phyloP scores from a whole-genome alignment of 73 alveolate genomes.

The Uronychia setigera region DNA sequence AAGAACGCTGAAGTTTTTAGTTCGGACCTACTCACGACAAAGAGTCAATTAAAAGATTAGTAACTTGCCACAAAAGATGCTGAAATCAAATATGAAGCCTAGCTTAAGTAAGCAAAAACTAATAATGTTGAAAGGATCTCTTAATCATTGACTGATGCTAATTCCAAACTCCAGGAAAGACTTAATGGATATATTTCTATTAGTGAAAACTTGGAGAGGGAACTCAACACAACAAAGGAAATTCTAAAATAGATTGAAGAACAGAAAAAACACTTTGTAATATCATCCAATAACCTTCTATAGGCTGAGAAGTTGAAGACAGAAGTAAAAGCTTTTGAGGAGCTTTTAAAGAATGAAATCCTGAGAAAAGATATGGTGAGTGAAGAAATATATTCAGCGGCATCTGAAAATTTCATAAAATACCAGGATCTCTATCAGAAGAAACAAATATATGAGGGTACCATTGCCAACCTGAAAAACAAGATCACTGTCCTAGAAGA shows the following conservation, averaged over 20 bases:
- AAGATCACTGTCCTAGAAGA: slow-evolving; percentile 3
- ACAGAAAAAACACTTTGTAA: slow-evolving; percentile 27
- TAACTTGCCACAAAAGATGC: slow-evolving; percentile 29
- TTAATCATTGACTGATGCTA: slow-evolving; percentile 24
- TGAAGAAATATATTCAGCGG: slow-evolving; percentile 23
- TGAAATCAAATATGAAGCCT: slow-evolving; percentile 31
- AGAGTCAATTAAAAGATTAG: slow-evolving; percentile 33
- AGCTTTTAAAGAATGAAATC: background rate
- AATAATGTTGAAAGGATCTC: background rate
- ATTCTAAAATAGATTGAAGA: slow-evolving; percentile 42
- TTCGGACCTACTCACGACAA: slow-evolving; percentile 24
- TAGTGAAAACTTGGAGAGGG: slow-evolving; percentile 50
- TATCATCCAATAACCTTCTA: too few species aligned
- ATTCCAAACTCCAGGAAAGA: slow-evolving; percentile 17
- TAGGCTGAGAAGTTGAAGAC: slow-evolving; percentile 32
- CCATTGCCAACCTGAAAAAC: background rate
- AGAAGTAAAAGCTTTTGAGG: slow-evolving; percentile 35
- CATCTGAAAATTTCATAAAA: slow-evolving; percentile 14
- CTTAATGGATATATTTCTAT: slow-evolving; percentile 21
- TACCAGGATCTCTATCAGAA: background rate
- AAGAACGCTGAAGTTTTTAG: background rate
- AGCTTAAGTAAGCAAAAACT: background rate
- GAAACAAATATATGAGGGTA: background rate
- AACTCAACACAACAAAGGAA: slow-evolving; percentile 38
- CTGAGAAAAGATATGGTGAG: slow-evolving; percentile 10